Percentiles rank a stretch among this genome's conserved stretches.
These are phyloP conservation scores for Puccinia sorghi DNA, from an alignment of 1,284 basidiomycete species.

Conservation along the genomic window DNA sequence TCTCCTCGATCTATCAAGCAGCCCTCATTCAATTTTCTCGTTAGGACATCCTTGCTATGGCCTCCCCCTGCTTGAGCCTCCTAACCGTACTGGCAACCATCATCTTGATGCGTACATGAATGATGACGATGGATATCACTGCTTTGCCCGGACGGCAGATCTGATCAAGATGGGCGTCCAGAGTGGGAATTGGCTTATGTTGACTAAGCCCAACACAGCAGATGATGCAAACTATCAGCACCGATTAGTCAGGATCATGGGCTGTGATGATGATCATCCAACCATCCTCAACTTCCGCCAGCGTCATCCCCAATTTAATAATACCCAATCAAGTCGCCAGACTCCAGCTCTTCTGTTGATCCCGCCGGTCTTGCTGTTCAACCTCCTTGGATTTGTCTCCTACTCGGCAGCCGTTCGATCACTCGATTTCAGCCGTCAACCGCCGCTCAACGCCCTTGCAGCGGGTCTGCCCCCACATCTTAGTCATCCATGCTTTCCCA, in stretches of 20 bases:
- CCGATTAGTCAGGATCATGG: conserved; percentile 54
- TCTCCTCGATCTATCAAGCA: conserved; percentile 51
- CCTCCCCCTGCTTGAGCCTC: conserved; percentile 52
- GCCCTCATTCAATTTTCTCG: conserved; percentile 51
- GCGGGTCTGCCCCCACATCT: conserved; percentile 59
- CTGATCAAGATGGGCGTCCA: conserved; percentile 74
- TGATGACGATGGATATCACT: conserved; percentile 1
- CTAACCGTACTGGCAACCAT: conserved; percentile 51
- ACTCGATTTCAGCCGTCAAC: conserved; percentile 49
- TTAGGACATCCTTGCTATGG: conserved; percentile 57
- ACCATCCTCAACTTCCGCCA: conserved; percentile 35
- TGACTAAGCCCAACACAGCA: conserved; percentile 49
- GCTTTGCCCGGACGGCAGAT: conserved; percentile 66
- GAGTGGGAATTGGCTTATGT: conserved; percentile 81
- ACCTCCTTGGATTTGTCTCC: conserved; percentile 60
- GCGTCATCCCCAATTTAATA: conserved; percentile 21
- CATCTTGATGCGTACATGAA: conserved; percentile 19
- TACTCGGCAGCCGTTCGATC: conserved; percentile 55
- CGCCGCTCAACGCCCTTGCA: conserved; percentile 54
- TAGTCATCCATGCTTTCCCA: conserved; percentile 67
- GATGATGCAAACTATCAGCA: conserved; percentile 52
- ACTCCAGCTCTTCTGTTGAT: conserved; percentile 12
- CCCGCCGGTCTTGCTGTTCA: conserved; percentile 65
- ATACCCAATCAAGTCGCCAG: conserved; percentile 28
- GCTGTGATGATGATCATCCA: conserved; percentile 35